These are phyloP conservation scores for Cyberlindnera mrakii DNA, from an alignment of 805 yeast genomes.

Conservation along the genomic window DNA sequence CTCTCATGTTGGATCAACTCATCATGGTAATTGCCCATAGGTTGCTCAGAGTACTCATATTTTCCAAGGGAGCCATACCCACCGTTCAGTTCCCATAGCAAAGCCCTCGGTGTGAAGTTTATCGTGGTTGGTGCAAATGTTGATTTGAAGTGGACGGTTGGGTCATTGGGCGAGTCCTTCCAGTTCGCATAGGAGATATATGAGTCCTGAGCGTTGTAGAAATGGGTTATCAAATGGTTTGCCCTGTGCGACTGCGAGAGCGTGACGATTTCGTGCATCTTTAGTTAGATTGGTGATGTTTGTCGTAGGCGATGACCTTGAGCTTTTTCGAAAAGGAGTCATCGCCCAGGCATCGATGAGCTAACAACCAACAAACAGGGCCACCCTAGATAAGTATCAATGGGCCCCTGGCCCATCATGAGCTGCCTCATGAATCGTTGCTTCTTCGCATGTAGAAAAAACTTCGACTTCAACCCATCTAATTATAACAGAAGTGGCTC, in stretches of 20 bases:
- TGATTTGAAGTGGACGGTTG: conserved; percentile 41
- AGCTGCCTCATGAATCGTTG: too few species aligned
- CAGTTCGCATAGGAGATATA: conserved; percentile 47
- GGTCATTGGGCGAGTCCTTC: conserved; percentile 28
- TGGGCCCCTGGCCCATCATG: too few species aligned
- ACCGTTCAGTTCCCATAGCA: conserved; percentile 74
- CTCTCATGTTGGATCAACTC: conserved; percentile 30
- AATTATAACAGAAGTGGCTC: too few species aligned
- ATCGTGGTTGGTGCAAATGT: conserved; percentile 32
- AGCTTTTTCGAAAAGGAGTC: too few species aligned
- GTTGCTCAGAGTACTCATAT: conserved; percentile 35
- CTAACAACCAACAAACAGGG: too few species aligned
- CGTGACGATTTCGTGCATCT: conserved; percentile 71
- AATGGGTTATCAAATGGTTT: conserved; percentile 73
- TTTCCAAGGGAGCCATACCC: conserved; percentile 69
- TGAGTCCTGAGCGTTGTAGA: conserved; percentile 73
- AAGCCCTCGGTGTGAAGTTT: conserved; percentile 73
- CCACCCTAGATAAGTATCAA: too few species aligned
- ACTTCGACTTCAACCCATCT: too few species aligned
- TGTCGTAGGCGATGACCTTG: too few species aligned
- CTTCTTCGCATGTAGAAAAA: too few species aligned
- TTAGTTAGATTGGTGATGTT: not conserved
- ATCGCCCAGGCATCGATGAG: too few species aligned
- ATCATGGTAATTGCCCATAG: conserved; percentile 7
- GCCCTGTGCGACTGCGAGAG: conserved; percentile 67